Conservation (phyloP, 2,329 filamentous ascomycete species). For the Xylaria sp. region DNA sequence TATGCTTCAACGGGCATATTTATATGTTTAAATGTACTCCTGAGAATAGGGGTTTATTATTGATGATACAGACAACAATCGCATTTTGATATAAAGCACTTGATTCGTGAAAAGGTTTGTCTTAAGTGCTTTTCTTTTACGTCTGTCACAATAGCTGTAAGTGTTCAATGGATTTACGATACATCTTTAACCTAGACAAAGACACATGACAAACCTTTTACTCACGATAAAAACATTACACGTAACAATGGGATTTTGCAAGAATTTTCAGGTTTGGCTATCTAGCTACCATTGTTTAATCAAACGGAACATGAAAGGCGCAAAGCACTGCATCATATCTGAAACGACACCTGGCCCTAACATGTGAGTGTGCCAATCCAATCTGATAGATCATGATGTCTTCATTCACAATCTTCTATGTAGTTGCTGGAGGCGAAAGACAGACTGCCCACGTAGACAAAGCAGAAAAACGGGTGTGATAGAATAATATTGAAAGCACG, state of each 20-base stretch:
- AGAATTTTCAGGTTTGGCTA: not conserved
- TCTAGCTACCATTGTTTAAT: not conserved
- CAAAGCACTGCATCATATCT: not conserved
- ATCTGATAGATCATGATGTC: not conserved
- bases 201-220: not conserved
- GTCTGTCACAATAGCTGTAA: not conserved
- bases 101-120: not conserved
- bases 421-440: not conserved
- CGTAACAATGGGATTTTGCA: not conserved
- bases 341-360: not conserved
- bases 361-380: not conserved
- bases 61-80: not conserved
- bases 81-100: not conserved
- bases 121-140: not conserved
- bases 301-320: not conserved
- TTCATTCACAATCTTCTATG: not conserved
- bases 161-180: not conserved
- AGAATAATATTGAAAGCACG: not conserved
- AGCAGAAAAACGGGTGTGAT: not conserved
- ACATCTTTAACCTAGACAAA: constrained; percentile 13
- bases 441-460: not conserved
- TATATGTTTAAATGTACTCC: constrained; percentile 13
- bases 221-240: not conserved
- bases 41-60: not conserved
- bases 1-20: not conserved